phyloP scores from a whole-genome alignment of 371 early-diverging fungal species.

The Coemansia sp. region DNA sequence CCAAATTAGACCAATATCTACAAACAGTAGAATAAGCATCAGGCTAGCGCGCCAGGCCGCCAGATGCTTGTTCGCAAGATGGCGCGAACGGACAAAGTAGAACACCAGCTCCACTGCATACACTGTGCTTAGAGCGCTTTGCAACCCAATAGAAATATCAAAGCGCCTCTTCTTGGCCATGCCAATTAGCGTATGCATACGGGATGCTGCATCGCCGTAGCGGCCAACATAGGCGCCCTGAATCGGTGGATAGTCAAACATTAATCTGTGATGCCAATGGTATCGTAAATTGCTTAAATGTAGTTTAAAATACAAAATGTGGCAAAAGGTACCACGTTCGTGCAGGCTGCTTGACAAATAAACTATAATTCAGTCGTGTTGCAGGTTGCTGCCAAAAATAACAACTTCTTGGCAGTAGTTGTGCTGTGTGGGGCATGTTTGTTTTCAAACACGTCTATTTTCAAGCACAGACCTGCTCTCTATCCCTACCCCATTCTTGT shows the following conservation, averaged over 20 bases:
- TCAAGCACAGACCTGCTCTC: too few relatives aligned
- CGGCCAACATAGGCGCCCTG: slow-evolving; percentile 7
- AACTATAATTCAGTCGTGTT: not conserved
- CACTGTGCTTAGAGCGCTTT: slow-evolving; percentile 24
- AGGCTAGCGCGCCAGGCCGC: slow-evolving; percentile 47
- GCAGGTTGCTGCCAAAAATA: not conserved
- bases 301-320: not conserved
- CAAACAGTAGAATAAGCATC: slow-evolving; percentile 34
- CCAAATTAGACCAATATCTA: slow-evolving; percentile 44
- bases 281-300: not conserved
- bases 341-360: not conserved
- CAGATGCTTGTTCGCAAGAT: slow-evolving; percentile 25
- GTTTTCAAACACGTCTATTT: too few relatives aligned
- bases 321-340: not conserved
- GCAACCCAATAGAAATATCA: slow-evolving; percentile 47
- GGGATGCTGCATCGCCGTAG: slow-evolving; percentile 9
- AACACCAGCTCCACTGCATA: slow-evolving; percentile 41
- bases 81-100: slow-evolving; percentile 43
- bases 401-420: not conserved
- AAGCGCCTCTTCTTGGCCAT: slow-evolving; percentile 25
- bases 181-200: not conserved
- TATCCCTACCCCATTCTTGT: too few relatives aligned
- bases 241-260: slow-evolving; percentile 25
- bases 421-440: too few relatives aligned
- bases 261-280: not conserved